phyloP scores from a whole-genome alignment of 2,329 filamentous ascomycete species.

The Aspergillus flavus region DNA sequence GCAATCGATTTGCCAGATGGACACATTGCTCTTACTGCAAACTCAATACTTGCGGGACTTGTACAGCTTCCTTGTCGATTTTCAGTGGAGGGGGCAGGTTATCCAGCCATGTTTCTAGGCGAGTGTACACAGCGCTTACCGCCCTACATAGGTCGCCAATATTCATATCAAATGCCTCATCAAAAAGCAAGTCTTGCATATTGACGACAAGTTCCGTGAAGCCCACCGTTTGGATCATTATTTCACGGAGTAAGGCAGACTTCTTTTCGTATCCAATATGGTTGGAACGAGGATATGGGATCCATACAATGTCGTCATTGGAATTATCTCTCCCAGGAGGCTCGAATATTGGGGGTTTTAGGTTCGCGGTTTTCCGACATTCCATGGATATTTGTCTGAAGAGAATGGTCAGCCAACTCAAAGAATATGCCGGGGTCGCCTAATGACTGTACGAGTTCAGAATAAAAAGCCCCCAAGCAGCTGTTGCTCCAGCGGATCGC shows the following conservation, averaged over 20 bases:
- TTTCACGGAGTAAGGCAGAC: slow-evolving; percentile 30
- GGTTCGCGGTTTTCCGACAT: slow-evolving; percentile 22
- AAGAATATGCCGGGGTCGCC: not conserved
- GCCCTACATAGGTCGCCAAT: slow-evolving; percentile 21
- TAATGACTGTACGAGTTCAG: slow-evolving; percentile 29
- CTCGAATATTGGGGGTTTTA: slow-evolving; percentile 21
- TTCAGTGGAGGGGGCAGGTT: slow-evolving; percentile 22
- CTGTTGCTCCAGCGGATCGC: slow-evolving; percentile 26
- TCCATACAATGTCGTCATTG: slow-evolving; percentile 29
- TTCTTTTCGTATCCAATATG: slow-evolving; percentile 27
- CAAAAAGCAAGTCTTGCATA: slow-evolving; percentile 29
- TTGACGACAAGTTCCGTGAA: slow-evolving; percentile 27
- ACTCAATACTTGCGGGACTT: slow-evolving; percentile 31
- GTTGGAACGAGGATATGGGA: slow-evolving; percentile 36
- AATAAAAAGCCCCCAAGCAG: slow-evolving; percentile 36
- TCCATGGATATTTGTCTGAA: slow-evolving; percentile 34
- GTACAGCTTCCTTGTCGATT: slow-evolving; percentile 13
- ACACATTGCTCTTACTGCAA: slow-evolving; percentile 29
- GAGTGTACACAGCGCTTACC: slow-evolving; percentile 22
- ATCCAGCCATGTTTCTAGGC: slow-evolving; percentile 27
- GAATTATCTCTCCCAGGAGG: slow-evolving; percentile 17
- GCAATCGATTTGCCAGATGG: not conserved
- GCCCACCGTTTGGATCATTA: slow-evolving; percentile 25
- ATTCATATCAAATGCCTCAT: slow-evolving; percentile 18
- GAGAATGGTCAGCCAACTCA: slow-evolving; percentile 14